Conservation (phyloP, 345 rosid genomes). For the Gossypium thurberi region DNA sequence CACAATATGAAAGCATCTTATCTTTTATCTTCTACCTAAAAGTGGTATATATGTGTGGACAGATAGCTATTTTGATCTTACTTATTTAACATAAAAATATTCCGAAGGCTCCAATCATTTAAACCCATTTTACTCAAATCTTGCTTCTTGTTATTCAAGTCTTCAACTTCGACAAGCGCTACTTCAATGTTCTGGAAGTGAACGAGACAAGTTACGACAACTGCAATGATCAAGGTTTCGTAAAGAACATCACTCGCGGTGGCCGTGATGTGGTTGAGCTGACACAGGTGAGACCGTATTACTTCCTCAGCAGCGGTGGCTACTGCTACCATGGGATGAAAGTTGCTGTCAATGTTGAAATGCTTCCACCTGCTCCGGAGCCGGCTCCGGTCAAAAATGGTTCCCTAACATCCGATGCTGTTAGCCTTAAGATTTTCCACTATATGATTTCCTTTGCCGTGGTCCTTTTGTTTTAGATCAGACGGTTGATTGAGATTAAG, state of each 20-base stretch:
- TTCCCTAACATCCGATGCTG: neutral
- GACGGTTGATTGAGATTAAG: neutral
- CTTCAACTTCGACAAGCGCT: conserved; percentile 38
- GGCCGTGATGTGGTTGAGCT: conserved; percentile 55
- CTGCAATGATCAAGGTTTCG: conserved; percentile 42
- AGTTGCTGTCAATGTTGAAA: conserved; percentile 25
- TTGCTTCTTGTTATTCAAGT: conserved; percentile 14
- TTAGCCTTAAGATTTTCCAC: neutral
- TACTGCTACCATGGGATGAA: conserved; percentile 63
- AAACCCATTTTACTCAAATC: neutral
- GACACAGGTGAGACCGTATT: conserved; percentile 39
- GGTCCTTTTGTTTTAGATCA: neutral
- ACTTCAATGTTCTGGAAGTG: conserved; percentile 57
- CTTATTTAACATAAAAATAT: no score
- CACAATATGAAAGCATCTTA: no score
- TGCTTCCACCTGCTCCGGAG: conserved; percentile 8
- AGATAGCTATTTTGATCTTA: no score
- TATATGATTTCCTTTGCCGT: neutral
- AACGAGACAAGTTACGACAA: conserved; percentile 45
- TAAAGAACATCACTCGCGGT: conserved; percentile 40
- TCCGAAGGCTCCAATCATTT: no score
- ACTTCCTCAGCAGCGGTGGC: conserved; percentile 50
- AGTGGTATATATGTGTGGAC: no score
- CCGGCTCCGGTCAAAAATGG: conserved; percentile 8
- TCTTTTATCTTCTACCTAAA: no score